Base-by-base conservation (phyloP, 305 asterid species). In the Solanum aculeatissimum region DNA sequence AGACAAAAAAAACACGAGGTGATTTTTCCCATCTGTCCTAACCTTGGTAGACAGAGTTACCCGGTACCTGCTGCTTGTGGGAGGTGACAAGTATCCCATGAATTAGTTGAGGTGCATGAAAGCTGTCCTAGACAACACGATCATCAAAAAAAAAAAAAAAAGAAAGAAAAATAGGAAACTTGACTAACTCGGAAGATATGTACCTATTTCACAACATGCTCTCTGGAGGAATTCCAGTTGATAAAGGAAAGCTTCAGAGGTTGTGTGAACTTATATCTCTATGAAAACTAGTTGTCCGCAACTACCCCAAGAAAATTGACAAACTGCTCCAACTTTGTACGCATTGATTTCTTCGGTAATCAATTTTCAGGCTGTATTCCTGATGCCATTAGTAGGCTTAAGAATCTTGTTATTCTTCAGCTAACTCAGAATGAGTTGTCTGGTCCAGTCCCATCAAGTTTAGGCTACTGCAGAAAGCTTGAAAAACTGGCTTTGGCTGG, bases 391-490 rank as follows among this genome's bases (percentile, higher is more conserved):
- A 4, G 62, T 54, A 54, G 23, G 25, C 62, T 54, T 54, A 54
- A 54, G 25, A 8, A 18, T 54, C 62, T 54, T 54, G 23, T 54
- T 54, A 54, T 90, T 72, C 94, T 96, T 69, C 95, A 88, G 21
- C 88, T 96, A 47, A 88, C 97, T 88, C 96, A 94, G 85, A 94
- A 96, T 84, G 97, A 91, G 11, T 81, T 96, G 12, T 87, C 95
- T 0, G 98, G 97, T 9, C 57, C 93, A 8, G 93, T 96, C 54
- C 98, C 98, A 8, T 86, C 95, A 16, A 92, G 95, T 85, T 80
- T 94, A 53, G 98, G 98, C 58, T 89, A 92, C 89, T 94, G 98
- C 93, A 89, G 89, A 27, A 93, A 92, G 92, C 95, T 94, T 80
- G 90, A 90, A 86, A 82, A 89, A 49, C 87, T 96, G 19, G 94